Conservation (phyloP, 23 red algal genomes). For the Cyanidium caldarium region DNA sequence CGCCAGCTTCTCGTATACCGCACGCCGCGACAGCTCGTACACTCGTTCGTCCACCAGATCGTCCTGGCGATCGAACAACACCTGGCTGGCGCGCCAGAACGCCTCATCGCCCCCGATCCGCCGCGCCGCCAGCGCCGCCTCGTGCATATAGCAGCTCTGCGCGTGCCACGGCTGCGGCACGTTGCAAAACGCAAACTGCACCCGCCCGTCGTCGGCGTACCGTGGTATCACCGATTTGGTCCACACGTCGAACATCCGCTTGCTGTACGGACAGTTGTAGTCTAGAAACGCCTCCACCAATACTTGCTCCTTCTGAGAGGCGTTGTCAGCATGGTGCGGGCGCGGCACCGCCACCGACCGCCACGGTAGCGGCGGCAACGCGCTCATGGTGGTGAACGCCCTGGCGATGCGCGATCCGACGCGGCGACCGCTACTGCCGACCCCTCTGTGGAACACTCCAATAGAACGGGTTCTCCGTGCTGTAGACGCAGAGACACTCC, state of each 20-base stretch:
- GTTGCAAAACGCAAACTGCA: slow-evolving; percentile 9
- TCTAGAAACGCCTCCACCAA: slow-evolving; percentile 18
- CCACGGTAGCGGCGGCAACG: background rate
- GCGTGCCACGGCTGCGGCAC: slow-evolving; percentile 22
- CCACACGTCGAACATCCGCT: background rate
- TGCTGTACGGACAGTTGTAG: slow-evolving; percentile 20
- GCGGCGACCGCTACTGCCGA: too few species aligned
- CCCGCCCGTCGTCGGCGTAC: background rate
- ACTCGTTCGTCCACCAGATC: slow-evolving; percentile 12
- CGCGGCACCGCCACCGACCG: background rate
- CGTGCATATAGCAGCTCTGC: slow-evolving; percentile 12
- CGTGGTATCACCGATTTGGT: background rate
- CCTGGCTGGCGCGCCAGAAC: slow-evolving; percentile 3
- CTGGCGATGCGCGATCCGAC: background rate
- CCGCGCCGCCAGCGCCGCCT: slow-evolving; percentile 18
- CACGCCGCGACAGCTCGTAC: background rate
- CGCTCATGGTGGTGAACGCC: background rate
- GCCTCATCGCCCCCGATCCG: background rate
- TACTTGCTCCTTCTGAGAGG: background rate
- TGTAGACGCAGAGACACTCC: too few species aligned
- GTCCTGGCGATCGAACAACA: slow-evolving; percentile 7
- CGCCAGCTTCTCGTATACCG: background rate
- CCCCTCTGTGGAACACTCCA: too few species aligned
- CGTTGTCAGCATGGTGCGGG: too few species aligned
- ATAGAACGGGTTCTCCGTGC: too few species aligned